These are phyloP conservation scores for Fragilaria crotonensis DNA, from an alignment of 108 stramenopile species.

Conservation along the genomic window DNA sequence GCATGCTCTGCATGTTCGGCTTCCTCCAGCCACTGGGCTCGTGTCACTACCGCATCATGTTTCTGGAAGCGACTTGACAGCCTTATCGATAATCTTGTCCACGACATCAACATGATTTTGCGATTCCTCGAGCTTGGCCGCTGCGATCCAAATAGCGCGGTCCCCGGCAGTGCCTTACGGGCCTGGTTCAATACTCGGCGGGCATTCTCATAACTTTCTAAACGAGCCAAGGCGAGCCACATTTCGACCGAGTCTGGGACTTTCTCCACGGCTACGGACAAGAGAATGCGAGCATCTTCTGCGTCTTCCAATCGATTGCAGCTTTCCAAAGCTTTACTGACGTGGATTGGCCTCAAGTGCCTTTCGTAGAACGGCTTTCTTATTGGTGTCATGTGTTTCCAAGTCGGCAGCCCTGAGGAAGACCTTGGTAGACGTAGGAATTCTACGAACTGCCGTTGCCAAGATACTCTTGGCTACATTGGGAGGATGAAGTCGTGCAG, in stretches of 20 bases:
- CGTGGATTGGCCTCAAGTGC: conserved; percentile 88
- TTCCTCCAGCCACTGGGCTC: conserved; percentile 85
- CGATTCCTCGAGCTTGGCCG: conserved; percentile 96
- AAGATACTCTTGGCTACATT: conserved; percentile 88
- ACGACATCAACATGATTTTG: conserved; percentile 72
- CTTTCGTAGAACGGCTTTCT: conserved; percentile 92
- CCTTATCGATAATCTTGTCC: conserved; percentile 71
- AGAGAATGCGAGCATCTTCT: conserved; percentile 89
- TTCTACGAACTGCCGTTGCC: conserved; percentile 66
- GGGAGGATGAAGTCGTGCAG: conserved; percentile 83
- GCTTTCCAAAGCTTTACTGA: conserved; percentile 93
- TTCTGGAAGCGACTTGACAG: conserved; percentile 58
- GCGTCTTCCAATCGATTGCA: conserved; percentile 94
- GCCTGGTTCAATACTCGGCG: conserved; percentile 93
- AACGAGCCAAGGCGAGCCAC: conserved; percentile 95
- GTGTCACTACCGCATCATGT: conserved; percentile 77
- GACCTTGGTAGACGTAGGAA: conserved; percentile 62
- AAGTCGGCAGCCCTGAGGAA: conserved; percentile 77
- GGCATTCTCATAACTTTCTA: conserved; percentile 97
- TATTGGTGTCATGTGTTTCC: conserved; percentile 64
- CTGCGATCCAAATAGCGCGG: conserved; percentile 92
- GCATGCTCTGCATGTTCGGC: conserved; percentile 81
- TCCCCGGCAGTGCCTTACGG: conserved; percentile 87
- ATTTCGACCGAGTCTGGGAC: conserved; percentile 95
- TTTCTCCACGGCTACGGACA: conserved; percentile 92